Conservation (phyloP, 2,329 filamentous ascomycete species). For the Colletotrichum coccodes region DNA sequence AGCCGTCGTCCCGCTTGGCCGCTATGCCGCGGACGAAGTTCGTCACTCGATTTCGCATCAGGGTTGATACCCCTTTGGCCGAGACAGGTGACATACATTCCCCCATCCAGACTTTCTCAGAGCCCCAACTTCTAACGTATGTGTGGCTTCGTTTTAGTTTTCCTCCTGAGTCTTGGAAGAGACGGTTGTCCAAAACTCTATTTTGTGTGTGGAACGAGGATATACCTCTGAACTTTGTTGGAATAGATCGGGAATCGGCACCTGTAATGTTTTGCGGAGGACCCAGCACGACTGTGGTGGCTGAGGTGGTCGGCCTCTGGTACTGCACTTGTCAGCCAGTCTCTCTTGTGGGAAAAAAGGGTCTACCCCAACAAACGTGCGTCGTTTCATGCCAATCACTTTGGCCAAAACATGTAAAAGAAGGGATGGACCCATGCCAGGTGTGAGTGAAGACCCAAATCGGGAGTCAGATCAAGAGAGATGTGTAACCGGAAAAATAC, state of each 20-base stretch:
- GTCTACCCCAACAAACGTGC: constrained; percentile 19
- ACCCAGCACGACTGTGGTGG: background rate
- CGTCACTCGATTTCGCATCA: background rate
- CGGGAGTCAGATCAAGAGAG: background rate
- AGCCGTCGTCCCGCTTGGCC: background rate
- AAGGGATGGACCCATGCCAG: constrained; percentile 16
- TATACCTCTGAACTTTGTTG: background rate
- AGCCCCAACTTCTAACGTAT: constrained; percentile 7
- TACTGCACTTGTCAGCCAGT: constrained; percentile 23
- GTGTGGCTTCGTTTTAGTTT: constrained; percentile 11
- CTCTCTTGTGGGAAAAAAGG: background rate
- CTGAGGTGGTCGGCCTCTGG: constrained; percentile 4
- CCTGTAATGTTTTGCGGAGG: background rate
- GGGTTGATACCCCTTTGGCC: background rate
- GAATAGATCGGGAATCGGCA: background rate
- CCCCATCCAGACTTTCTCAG: background rate
- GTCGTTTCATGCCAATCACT: constrained; percentile 26
- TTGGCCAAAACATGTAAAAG: constrained; percentile 21
- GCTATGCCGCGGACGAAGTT: constrained; percentile 5
- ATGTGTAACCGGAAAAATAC: constrained; percentile 16
- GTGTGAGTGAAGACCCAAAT: background rate
- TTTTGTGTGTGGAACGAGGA: background rate
- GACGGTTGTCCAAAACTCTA: constrained; percentile 1
- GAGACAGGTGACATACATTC: constrained; percentile 4
- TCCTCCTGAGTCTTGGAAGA: constrained; percentile 1